Evolutionary conservation across 805 yeast species (phyloP).

Genomic region (Monosporozyma servazzii): DNA sequence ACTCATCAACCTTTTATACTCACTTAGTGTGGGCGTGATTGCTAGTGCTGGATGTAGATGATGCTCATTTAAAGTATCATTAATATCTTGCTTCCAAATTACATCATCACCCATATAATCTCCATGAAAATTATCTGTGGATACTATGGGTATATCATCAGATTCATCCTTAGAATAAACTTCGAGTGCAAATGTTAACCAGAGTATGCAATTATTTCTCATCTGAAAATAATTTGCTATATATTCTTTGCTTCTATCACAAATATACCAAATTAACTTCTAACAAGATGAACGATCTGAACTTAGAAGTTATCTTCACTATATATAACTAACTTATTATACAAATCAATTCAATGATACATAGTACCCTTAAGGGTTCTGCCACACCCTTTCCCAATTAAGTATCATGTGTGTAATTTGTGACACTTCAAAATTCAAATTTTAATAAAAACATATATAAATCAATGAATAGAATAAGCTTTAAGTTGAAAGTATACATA

Average conservation of each 20-base stretch:
- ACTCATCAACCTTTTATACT: neutral
- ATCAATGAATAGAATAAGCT: neutral
- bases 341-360: neutral
- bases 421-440: neutral
- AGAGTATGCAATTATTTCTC: neutral
- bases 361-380: neutral
- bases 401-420: neutral
- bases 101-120: neutral
- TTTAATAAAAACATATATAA: neutral
- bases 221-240: neutral
- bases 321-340: no score
- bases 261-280: no score
- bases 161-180: neutral
- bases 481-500: neutral
- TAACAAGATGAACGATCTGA: no score
- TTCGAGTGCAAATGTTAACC: neutral
- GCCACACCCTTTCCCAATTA: neutral
- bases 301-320: no score
- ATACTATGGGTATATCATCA: neutral
- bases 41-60: neutral
- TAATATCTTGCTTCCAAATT: neutral
- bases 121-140: neutral
- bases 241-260: neutral
- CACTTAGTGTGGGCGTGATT: neutral
- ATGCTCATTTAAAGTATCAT: neutral